Evolutionary conservation across 2,329 filamentous ascomycete genomes (phyloP), one percentile per base, ranked within the genome.

Genomic region (Talaromyces marneffei): DNA sequence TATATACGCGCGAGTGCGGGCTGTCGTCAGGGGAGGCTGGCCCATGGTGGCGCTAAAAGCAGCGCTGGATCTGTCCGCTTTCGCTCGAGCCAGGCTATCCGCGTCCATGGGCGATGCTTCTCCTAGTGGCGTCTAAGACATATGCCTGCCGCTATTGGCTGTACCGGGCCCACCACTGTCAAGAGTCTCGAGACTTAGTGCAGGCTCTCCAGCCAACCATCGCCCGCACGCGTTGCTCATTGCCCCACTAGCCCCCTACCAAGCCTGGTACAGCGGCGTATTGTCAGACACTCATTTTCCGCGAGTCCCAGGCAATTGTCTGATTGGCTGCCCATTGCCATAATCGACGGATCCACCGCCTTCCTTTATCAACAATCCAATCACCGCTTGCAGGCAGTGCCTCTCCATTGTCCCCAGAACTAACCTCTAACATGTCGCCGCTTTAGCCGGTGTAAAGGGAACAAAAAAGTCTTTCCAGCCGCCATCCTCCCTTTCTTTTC

Each of bases 1-100:
- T 75, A 73, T 75, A 76, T 76, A 75, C 54, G 56, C 71, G 68
- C 71, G 72, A 73, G 62, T 71, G 69, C 73, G 66, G 65, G 65
- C 65, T 67, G 68, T 59, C 66, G 65, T 72, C 71, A 72, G 70
- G 73, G 72, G 72, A 70, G 70, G 68, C 70, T 73, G 72, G 72
- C 68, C 70, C 70, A 58, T 65, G 69, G 67, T 67, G 71, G 72
- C 71, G 71, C 66, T 67, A 72, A 75, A 75, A 74, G 71, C 73
- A 72, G 73, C 72, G 66, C 5, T 20, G 20, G 50, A 33, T 59
- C 50, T 42, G 33, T 9, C 57, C 56, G 48, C 27, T 31, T 59
- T 59, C 33, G 44, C 40, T 40, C 42, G 14, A 52, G 42, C 16
- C 54, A 18, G 46, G 23, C 25, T 39, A 25, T n/a, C 46, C 44